These are phyloP conservation scores for Chondrus crispus DNA, from an alignment of 23 red algal genomes.

Conservation along the genomic window DNA sequence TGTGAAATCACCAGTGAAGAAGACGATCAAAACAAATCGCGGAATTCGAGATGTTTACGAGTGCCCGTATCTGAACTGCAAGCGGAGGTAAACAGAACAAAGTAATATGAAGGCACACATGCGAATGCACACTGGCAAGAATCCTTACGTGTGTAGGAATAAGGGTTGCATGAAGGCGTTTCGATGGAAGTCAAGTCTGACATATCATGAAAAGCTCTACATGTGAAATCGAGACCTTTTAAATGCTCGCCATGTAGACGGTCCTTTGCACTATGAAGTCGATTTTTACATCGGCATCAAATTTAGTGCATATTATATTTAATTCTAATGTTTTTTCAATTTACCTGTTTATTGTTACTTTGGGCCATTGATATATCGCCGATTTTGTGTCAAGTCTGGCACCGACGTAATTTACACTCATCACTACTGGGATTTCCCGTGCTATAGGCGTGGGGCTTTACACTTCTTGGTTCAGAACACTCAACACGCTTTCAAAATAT, in stretches of 20 bases:
- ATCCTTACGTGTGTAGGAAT: slow-evolving; percentile 60
- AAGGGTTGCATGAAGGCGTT: slow-evolving; percentile 52
- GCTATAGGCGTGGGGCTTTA: too few relatives aligned
- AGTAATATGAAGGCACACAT: slow-evolving; percentile 72
- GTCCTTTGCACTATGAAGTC: too few relatives aligned
- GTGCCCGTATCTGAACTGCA: slow-evolving; percentile 53
- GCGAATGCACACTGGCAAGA: slow-evolving; percentile 68
- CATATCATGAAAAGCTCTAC: slow-evolving; percentile 64
- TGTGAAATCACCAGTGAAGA: slow-evolving; percentile 11
- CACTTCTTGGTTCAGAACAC: too few relatives aligned
- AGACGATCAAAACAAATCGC: neutral
- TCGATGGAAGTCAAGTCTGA: slow-evolving; percentile 62
- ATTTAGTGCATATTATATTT: too few relatives aligned
- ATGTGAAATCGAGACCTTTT: slow-evolving; percentile 23
- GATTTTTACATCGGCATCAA: too few relatives aligned
- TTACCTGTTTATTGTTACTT: too few relatives aligned
- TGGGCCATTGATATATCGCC: too few relatives aligned
- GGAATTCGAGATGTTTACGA: slow-evolving; percentile 50
- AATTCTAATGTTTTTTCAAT: too few relatives aligned
- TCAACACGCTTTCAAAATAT: too few relatives aligned
- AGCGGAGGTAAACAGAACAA: slow-evolving; percentile 28
- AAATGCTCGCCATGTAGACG: slow-evolving; percentile 34
- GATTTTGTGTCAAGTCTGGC: too few relatives aligned
- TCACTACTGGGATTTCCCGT: too few relatives aligned
- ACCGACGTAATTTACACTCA: too few relatives aligned